phyloP scores from a whole-genome alignment of 2,329 filamentous ascomycete genomes.

The Xylariaceae sp. region DNA sequence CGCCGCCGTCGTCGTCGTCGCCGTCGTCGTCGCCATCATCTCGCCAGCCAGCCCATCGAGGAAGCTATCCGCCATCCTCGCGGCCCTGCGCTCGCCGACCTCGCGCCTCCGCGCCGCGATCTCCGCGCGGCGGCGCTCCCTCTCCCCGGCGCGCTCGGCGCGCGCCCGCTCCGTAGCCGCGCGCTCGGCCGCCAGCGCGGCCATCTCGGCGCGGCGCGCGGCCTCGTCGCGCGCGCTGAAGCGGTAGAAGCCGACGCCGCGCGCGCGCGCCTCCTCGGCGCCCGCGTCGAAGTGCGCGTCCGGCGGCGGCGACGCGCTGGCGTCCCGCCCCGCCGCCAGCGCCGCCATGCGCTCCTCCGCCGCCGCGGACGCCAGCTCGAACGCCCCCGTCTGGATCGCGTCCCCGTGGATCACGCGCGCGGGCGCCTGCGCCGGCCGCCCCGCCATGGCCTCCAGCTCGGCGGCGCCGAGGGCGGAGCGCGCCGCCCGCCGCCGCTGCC shows the following conservation, averaged over 20 bases:
- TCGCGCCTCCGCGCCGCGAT: conserved; percentile 57
- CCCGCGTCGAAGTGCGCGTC: conserved; percentile 79
- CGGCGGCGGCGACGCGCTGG: conserved; percentile 70
- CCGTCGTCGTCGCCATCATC: conserved; percentile 3
- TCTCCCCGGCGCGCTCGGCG: conserved; percentile 45
- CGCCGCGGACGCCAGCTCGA: conserved; percentile 76
- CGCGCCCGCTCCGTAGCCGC: conserved; percentile 47
- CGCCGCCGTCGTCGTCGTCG: conserved; percentile 1
- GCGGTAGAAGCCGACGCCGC: conserved; percentile 85
- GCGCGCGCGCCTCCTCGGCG: conserved; percentile 79
- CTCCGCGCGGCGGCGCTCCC: conserved; percentile 50
- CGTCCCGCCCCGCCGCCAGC: conserved; percentile 70
- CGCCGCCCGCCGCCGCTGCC: conserved; percentile 48
- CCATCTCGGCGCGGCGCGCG: conserved; percentile 63
- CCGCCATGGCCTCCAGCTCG: conserved; percentile 62
- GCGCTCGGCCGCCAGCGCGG: conserved; percentile 62
- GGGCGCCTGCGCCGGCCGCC: conserved; percentile 52
- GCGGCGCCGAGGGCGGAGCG: conserved; percentile 47
- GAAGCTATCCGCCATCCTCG: conserved; percentile 29
- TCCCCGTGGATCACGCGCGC: conserved; percentile 74
- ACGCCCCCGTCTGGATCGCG: conserved; percentile 74
- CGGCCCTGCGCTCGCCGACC: conserved; percentile 46
- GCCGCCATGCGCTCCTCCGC: conserved; percentile 70
- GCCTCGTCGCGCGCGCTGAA: conserved; percentile 71
- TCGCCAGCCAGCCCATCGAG: conserved; percentile 27